Evolutionary conservation across 805 yeast genomes (phyloP).

Genomic region (Kuraishia capsulata): DNA sequence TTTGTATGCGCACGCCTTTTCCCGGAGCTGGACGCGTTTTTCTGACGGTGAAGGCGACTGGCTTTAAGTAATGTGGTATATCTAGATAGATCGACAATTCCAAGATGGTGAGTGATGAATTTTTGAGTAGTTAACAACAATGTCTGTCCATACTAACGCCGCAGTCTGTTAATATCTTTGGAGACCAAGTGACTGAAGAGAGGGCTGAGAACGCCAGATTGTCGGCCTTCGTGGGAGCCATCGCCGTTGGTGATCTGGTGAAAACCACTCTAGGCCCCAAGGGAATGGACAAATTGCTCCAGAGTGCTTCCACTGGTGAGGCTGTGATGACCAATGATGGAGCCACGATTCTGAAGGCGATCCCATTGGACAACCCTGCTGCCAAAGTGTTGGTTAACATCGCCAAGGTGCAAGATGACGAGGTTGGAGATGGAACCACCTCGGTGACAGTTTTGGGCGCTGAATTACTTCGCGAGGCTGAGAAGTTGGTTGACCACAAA

Average conservation of each 20-base stretch:
- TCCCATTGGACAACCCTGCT: slow-evolving; percentile 95
- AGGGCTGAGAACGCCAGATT: slow-evolving; percentile 97
- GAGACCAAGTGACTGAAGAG: slow-evolving; percentile 96
- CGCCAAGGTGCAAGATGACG: slow-evolving; percentile 94
- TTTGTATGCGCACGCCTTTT: no score
- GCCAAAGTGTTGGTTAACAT: slow-evolving; percentile 93
- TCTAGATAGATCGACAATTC: no score
- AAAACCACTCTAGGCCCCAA: slow-evolving; percentile 94
- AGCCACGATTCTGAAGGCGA: slow-evolving; percentile 89
- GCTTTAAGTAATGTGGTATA: no score
- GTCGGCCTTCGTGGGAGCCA: slow-evolving; percentile 96
- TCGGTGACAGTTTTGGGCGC: slow-evolving; percentile 89
- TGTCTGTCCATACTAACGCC: no score
- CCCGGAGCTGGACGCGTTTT: no score
- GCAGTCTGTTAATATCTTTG: slow-evolving; percentile 92
- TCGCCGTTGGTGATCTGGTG: slow-evolving; percentile 97
- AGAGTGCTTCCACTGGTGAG: slow-evolving; percentile 71
- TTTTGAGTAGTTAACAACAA: no score
- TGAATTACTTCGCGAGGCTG: slow-evolving; percentile 90
- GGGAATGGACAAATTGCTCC: slow-evolving; percentile 95
- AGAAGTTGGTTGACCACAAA: slow-evolving; percentile 79
- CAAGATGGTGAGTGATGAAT: no score
- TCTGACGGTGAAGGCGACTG: no score
- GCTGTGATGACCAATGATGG: slow-evolving; percentile 94
- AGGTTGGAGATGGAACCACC: slow-evolving; percentile 98